phyloP scores from a whole-genome alignment of 2,329 filamentous ascomycete genomes.

The Neofusicoccum ribis region DNA sequence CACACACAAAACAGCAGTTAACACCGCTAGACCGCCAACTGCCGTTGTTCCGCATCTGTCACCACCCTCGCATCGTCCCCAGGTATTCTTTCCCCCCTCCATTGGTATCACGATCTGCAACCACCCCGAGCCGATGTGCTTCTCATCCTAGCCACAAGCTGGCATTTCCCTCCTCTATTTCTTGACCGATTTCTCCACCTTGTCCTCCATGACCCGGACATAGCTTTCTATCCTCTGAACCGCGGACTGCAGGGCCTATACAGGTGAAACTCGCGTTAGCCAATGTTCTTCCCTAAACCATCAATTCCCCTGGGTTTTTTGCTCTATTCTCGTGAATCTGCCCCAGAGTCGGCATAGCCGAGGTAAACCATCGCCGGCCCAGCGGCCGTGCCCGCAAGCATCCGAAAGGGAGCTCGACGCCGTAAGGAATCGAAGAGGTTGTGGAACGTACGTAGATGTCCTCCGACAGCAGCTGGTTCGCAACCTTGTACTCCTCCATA shows the following conservation, averaged over 20 bases:
- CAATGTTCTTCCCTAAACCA: background rate
- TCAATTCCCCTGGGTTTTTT: background rate
- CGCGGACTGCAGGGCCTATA: slow-evolving; percentile 79
- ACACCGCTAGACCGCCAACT: background rate
- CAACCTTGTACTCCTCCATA: slow-evolving; percentile 87
- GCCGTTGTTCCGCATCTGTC: background rate
- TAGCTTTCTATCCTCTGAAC: slow-evolving; percentile 85
- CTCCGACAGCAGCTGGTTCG: slow-evolving; percentile 89
- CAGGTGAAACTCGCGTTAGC: slow-evolving; percentile 11
- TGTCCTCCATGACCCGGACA: slow-evolving; percentile 78
- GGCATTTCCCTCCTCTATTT: background rate
- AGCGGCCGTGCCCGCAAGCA: background rate
- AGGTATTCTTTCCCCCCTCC: background rate
- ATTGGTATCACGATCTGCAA: background rate
- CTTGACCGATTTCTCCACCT: slow-evolving; percentile 56
- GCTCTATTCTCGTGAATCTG: background rate
- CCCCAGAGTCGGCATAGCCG: background rate
- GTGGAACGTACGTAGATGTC: slow-evolving; percentile 83
- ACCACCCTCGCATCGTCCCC: background rate
- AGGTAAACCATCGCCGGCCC: background rate
- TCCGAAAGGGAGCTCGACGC: no score
- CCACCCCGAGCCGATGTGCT: background rate
- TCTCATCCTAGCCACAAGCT: no score
- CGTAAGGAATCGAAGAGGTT: background rate
- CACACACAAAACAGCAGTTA: background rate